Percentiles rank a stretch among this genome's conserved stretches.
These are phyloP conservation scores for Suhomyces yuchorum DNA, from an alignment of 1,139 yeast species.

Conservation along the genomic window DNA sequence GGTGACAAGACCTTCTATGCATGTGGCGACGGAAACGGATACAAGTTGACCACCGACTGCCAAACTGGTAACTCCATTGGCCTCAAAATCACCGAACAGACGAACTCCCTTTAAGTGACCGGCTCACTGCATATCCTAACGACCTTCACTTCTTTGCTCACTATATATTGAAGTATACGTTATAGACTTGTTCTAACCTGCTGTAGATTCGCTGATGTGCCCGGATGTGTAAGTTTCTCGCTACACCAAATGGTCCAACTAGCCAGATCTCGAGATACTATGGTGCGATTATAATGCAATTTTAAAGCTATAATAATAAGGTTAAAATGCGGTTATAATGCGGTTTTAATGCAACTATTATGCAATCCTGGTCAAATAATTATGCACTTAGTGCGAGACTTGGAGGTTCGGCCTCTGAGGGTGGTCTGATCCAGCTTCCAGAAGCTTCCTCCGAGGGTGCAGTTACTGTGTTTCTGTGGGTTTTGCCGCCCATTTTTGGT, in stretches of 20 bases:
- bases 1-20: conserved; percentile 12
- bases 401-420: too few species aligned
- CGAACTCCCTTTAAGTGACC: conserved; percentile 5
- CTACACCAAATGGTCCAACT: not conserved
- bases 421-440: too few species aligned
- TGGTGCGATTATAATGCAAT: not conserved
- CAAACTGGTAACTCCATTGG: conserved; percentile 14
- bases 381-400: too few species aligned
- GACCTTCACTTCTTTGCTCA: conserved; percentile 1
- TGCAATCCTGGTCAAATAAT: too few species aligned
- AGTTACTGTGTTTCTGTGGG: too few species aligned
- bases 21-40: conserved; percentile 7
- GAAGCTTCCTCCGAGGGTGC: too few species aligned
- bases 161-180: not conserved
- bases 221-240: too few species aligned
- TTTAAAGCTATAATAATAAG: too few species aligned
- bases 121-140: conserved; percentile 5
- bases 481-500: too few species aligned
- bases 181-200: not conserved
- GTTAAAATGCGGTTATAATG: too few species aligned
- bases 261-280: not conserved
- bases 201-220: not conserved
- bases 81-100: conserved; percentile 13
- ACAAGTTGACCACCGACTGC: conserved; percentile 12
- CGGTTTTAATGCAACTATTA: too few species aligned